A percentile compares a stretch with the other conserved stretches of the same genome.
phyloP scores from a whole-genome alignment of 2,329 filamentous ascomycete genomes.

The Penicillium sp. region DNA sequence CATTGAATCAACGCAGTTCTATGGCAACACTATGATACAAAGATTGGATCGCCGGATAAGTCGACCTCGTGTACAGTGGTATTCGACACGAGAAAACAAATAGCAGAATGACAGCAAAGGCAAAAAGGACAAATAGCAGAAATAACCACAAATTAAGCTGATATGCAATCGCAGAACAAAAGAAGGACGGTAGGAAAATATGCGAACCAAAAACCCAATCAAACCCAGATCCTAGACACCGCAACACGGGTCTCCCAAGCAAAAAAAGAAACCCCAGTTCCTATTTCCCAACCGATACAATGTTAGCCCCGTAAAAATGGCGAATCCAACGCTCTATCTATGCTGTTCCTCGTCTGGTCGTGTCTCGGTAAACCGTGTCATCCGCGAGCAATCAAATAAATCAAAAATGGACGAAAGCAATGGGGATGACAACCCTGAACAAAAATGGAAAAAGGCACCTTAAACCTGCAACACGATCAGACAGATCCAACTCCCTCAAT shows the following conservation, averaged over 20 bases:
- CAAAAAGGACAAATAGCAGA: constrained; percentile 8
- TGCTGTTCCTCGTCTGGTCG: constrained; percentile 29
- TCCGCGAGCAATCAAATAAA: constrained; percentile 23
- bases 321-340: constrained; percentile 22
- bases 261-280: constrained; percentile 13
- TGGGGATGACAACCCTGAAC: constrained; percentile 14
- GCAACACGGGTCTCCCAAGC: constrained; percentile 17
- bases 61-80: constrained; percentile 11
- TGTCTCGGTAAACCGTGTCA: constrained; percentile 28
- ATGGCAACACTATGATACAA: constrained; percentile 4
- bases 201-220: constrained; percentile 2
- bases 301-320: constrained; percentile 20
- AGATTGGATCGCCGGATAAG: constrained; percentile 2
- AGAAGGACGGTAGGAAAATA: constrained; percentile 5
- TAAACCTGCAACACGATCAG: constrained; percentile 6
- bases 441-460: constrained; percentile 11
- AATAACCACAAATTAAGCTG: constrained; percentile 12
- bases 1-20: background rate
- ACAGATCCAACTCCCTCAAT: constrained; percentile 4
- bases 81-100: constrained; percentile 10
- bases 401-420: constrained; percentile 1
- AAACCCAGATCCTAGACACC: constrained; percentile 25
- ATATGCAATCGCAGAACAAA: constrained; percentile 17
- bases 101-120: background rate
- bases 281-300: constrained; percentile 21